phyloP scores from a whole-genome alignment of 1,284 basidiomycete species.

The Ganoderma leucocontextum region DNA sequence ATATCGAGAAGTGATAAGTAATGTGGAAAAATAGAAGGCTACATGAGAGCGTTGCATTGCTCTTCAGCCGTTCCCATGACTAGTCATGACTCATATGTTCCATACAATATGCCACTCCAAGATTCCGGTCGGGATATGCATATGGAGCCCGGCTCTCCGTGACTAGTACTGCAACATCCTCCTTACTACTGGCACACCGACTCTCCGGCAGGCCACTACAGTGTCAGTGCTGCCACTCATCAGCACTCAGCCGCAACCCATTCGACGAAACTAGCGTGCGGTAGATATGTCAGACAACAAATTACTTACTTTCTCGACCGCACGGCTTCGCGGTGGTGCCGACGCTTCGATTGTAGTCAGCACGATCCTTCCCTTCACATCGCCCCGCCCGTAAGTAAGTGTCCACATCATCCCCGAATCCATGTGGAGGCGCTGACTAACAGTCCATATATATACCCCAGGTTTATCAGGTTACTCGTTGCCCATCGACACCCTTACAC shows the following conservation, averaged over 20 bases:
- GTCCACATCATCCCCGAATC: background rate
- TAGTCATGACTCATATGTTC: background rate
- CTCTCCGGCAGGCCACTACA: background rate
- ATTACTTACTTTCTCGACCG: background rate
- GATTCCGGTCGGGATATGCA: background rate
- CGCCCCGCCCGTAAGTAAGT: background rate
- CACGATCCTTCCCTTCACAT: background rate
- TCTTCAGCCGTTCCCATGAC: background rate
- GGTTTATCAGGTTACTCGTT: background rate
- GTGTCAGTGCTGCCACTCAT: background rate
- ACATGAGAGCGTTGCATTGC: background rate
- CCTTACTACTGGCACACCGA: background rate
- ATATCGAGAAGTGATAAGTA: no score
- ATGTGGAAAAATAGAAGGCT: no score
- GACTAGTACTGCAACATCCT: no score
- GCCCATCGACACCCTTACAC: background rate
- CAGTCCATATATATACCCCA: background rate
- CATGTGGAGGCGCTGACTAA: background rate
- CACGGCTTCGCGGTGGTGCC: background rate
- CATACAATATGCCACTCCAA: background rate
- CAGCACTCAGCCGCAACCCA: background rate
- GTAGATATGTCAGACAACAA: background rate
- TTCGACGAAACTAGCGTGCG: background rate
- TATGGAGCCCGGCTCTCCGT: background rate
- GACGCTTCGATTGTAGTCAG: background rate